These are phyloP conservation scores for Kernera saxatilis DNA, from an alignment of 345 rosid species.

Conservation along the genomic window DNA sequence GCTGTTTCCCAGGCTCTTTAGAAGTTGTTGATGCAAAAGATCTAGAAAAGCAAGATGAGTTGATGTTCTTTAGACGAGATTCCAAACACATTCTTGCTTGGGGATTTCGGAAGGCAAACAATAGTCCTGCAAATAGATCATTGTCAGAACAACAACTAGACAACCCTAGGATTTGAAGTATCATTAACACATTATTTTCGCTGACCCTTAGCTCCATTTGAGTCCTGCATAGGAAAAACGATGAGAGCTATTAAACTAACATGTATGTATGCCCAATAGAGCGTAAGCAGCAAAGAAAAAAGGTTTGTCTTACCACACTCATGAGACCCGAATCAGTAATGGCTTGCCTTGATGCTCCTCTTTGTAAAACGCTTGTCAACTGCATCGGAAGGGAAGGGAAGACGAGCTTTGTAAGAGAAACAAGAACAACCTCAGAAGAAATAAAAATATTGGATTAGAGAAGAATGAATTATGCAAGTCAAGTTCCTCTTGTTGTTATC, in stretches of 20 bases:
- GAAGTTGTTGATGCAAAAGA: conserved; percentile 69
- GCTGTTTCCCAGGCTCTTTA: conserved; percentile 35
- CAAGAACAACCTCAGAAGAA: not conserved
- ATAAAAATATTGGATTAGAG: too few species aligned
- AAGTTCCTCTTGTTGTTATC: not conserved
- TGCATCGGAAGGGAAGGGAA: conserved; percentile 22
- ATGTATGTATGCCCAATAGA: not conserved
- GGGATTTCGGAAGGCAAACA: conserved; percentile 13
- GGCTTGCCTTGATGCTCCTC: conserved; percentile 24
- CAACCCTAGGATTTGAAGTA: conserved; percentile 9
- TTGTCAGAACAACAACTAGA: conserved; percentile 6
- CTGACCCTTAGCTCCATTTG: conserved; percentile 52
- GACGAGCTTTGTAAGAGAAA: not conserved
- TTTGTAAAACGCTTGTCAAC: conserved; percentile 21
- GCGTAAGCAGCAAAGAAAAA: conserved; percentile 1
- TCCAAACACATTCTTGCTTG: conserved; percentile 26
- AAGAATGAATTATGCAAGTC: not conserved
- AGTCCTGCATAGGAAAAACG: conserved; percentile 41
- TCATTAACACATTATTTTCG: conserved; percentile 3
- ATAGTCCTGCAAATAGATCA: conserved; percentile 43
- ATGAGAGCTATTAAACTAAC: conserved; percentile 26
- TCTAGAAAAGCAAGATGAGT: conserved; percentile 39
- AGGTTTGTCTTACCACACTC: conserved; percentile 30
- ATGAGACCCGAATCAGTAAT: conserved; percentile 21
- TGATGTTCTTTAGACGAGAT: conserved; percentile 11